Evolutionary conservation across 1,284 basidiomycete species (phyloP), one percentile per base, ranked within the genome.

Genomic region (Rhizoctonia solani): DNA sequence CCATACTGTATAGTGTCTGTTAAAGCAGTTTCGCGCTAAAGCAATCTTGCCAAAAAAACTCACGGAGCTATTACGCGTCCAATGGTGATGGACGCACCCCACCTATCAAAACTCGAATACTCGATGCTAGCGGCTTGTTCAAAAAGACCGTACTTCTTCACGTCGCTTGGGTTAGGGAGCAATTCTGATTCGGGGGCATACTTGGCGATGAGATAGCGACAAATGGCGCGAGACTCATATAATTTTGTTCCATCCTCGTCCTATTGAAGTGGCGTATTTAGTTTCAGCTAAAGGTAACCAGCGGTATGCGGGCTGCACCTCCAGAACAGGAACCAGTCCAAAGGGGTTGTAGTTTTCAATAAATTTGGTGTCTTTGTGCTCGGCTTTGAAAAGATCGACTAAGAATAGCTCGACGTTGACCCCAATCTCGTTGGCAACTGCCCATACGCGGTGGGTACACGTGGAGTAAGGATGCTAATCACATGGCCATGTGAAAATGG

Each of bases 341-440:
- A 70, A 70, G 11, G 69, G 69, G 19, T 70, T 67, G 19, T 58
- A 66, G 14, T 41, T 59, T 2, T 41, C 66, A 29, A 70, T 30
- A 68, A 66, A 68, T 11, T 53, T 68, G 1, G 68, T 34, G 2
- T 61, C 32, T 67, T 74, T 74, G 56, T 76, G 73, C 61, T 74
- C 74, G n/a, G 75, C 75, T 46, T 79, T 79, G 41, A 52, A 0
- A 11, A 83, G 47, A 72, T 86, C 76, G 70, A 87, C 68, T 13
- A 50, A 0, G 29, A 82, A 70, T 53, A 85, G 67, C 71, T 85
- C 80, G 72, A 81, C 85, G 0, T 81, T 79, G 19, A 87, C 76
- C 1, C 79, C 72, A 74, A 84, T 82, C 74, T 87, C 85, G 66
- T 79, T 77, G 69, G 81, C 76, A 16, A 84, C 73, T 25, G 76